Evolutionary conservation across 306 rosid genomes (phyloP).

Genomic region (Gynostemma pentaphyllum): DNA sequence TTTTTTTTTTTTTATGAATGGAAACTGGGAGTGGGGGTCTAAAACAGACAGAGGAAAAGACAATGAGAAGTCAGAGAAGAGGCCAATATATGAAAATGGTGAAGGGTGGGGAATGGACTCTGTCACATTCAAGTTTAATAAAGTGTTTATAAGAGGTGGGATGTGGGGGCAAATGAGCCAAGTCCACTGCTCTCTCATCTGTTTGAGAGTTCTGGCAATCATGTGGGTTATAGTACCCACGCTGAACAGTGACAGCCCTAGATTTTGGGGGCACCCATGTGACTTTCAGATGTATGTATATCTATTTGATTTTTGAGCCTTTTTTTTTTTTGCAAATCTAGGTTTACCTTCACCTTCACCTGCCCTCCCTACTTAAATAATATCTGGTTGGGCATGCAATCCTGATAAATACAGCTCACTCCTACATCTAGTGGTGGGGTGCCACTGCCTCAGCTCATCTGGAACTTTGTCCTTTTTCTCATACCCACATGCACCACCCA

Average conservation of each 20-base stretch:
- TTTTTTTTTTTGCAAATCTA: background rate
- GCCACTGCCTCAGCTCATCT: slow-evolving; percentile 3
- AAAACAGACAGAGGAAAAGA: background rate
- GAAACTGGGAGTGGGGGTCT: too few species aligned
- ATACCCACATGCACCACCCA: background rate
- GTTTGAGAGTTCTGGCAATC: background rate
- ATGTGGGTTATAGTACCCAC: slow-evolving; percentile 12
- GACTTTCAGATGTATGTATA: background rate
- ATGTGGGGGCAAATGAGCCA: background rate
- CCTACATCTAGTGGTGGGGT: background rate
- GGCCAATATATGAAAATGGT: too few species aligned
- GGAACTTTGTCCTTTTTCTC: background rate
- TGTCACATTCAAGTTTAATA: slow-evolving; percentile 14
- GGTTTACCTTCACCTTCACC: slow-evolving; percentile 10
- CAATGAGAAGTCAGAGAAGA: background rate
- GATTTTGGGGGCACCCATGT: slow-evolving; percentile 13
- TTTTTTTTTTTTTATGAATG: too few species aligned
- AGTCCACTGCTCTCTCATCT: background rate
- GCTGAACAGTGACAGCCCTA: slow-evolving; percentile 15
- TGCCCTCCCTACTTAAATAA: background rate
- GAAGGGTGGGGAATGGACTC: slow-evolving; percentile 10
- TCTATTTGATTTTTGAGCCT: background rate
- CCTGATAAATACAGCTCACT: slow-evolving; percentile 6
- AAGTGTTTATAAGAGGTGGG: background rate
- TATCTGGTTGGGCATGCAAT: background rate